Conservation (phyloP, 2,329 filamentous ascomycete species). For the Nemania diffusa region DNA sequence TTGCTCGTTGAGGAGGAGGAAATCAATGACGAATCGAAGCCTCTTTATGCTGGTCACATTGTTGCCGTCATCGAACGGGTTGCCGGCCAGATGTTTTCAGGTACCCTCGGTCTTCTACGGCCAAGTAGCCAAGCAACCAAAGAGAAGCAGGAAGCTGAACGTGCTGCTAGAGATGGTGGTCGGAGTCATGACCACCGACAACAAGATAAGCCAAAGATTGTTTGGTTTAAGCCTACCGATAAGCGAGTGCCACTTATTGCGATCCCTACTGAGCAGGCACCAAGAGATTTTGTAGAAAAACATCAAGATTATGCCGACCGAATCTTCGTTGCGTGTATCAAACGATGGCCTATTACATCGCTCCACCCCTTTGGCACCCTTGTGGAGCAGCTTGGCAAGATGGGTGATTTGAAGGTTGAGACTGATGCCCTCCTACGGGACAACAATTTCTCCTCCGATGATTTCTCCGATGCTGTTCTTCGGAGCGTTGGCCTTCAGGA, state of each 20-base stretch:
- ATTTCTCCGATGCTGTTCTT: conserved; percentile 95
- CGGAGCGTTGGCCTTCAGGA: conserved; percentile 93
- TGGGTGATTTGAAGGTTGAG: conserved; percentile 97
- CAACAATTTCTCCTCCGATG: conserved; percentile 98
- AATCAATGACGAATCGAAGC: conserved; percentile 98
- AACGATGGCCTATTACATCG: conserved; percentile 99
- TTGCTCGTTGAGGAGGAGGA: conserved; percentile 98
- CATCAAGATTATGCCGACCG: conserved; percentile 97
- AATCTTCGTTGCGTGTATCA: conserved; percentile 99
- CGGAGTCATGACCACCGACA: conserved; percentile 83
- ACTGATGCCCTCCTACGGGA: conserved; percentile 96
- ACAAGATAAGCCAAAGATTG: conserved; percentile 98
- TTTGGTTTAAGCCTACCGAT: conserved; percentile 99
- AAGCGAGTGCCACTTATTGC: conserved; percentile 98
- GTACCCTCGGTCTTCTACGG: conserved; percentile 90
- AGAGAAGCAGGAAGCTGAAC: conserved; percentile 98
- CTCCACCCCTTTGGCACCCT: conserved; percentile 97
- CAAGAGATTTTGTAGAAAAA: conserved; percentile 97
- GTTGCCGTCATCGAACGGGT: conserved; percentile 98
- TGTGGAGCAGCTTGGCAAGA: conserved; percentile 94
- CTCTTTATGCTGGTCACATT: conserved; percentile 94
- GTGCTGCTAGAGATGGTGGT: conserved; percentile 85
- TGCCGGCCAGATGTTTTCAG: conserved; percentile 98
- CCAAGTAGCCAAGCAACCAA: conserved; percentile 99
- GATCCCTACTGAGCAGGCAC: conserved; percentile 97